phyloP scores from a whole-genome alignment of 768 basidiomycete species.

The Leccinum ochraceum region DNA sequence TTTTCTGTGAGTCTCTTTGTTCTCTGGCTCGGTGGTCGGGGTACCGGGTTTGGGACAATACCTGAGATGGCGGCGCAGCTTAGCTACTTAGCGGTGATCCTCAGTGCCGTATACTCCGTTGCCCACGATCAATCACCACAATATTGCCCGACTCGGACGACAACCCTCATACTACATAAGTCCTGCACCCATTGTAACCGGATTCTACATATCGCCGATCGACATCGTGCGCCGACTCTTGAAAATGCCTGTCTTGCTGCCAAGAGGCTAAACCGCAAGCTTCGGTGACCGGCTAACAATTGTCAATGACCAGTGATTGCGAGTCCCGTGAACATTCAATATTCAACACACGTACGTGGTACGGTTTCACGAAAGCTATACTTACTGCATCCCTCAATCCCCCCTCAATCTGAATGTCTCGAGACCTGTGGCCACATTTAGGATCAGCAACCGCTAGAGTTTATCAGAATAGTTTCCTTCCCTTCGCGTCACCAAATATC shows the following conservation, averaged over 20 bases:
- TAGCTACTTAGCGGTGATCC: neutral
- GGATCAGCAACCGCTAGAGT: no score
- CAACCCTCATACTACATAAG: no score
- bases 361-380: neutral
- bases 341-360: neutral
- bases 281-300: neutral
- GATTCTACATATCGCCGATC: neutral
- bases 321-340: neutral
- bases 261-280: neutral
- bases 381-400: neutral
- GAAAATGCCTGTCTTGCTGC: neutral
- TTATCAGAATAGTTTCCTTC: no score
- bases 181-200: neutral
- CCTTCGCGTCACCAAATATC: no score
- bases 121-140: neutral
- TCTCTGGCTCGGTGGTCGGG: neutral
- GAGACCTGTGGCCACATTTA: no score
- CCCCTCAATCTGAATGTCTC: no score
- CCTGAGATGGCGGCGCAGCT: conserved; percentile 1
- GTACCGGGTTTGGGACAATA: neutral
- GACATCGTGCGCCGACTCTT: neutral
- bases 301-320: neutral
- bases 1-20: neutral
- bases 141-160: neutral
- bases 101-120: neutral